These are phyloP conservation scores for Leccinum incarnatum DNA, from an alignment of 768 basidiomycete genomes.

Conservation along the genomic window DNA sequence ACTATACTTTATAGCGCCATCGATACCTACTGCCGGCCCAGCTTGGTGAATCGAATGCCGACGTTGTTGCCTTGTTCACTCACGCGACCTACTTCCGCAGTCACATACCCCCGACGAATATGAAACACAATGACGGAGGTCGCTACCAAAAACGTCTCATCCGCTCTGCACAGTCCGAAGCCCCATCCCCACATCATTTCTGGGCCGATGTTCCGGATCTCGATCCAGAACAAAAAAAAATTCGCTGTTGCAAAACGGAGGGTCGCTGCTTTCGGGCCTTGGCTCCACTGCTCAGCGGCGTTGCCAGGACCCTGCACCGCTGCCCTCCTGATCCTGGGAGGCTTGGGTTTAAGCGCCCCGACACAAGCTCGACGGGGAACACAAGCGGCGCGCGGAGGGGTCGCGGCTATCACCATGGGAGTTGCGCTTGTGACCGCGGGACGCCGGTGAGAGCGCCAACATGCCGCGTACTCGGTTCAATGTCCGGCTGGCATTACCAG, in stretches of 20 bases:
- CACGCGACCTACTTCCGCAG: not conserved
- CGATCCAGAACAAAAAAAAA: constrained; percentile 20
- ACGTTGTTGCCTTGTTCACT: constrained; percentile 19
- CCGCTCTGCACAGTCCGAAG: constrained; percentile 10
- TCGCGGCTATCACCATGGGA: constrained; percentile 18
- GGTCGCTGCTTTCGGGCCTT: constrained; percentile 22
- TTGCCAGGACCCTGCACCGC: constrained; percentile 25
- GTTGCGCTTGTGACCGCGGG: not conserved
- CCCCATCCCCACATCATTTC: constrained; percentile 24
- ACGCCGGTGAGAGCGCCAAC: not conserved
- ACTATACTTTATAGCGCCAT: constrained; percentile 21
- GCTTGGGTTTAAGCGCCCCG: constrained; percentile 9
- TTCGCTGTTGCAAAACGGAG: constrained; percentile 31
- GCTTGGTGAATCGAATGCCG: constrained; percentile 20
- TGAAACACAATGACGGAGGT: constrained; percentile 3
- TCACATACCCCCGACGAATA: not conserved
- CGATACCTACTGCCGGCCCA: constrained; percentile 29
- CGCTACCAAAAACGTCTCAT: constrained; percentile 8
- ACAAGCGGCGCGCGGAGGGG: constrained; percentile 23
- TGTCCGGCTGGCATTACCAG: not conserved
- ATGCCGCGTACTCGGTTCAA: not conserved
- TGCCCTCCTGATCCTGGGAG: constrained; percentile 9
- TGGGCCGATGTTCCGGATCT: constrained; percentile 29
- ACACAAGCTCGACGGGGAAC: constrained; percentile 7
- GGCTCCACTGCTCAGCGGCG: constrained; percentile 30